Evolutionary conservation across 495 filamentous ascomycete genomes (phyloP).

Genomic region (Hypomontagnella submonticulosa): DNA sequence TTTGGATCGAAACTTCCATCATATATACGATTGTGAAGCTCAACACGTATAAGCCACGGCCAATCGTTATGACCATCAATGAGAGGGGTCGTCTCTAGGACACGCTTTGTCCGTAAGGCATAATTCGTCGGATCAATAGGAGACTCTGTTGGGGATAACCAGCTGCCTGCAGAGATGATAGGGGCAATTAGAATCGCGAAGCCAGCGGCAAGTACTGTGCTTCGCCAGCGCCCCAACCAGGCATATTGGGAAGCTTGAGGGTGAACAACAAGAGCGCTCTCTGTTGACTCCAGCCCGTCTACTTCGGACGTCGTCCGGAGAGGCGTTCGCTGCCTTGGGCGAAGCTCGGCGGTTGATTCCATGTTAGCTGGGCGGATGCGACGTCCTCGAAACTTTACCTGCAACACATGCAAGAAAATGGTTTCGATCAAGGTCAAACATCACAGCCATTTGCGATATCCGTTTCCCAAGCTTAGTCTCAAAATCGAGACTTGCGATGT

Average conservation of each 20-base stretch:
- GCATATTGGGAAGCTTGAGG: slow-evolving; percentile 12
- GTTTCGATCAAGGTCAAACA: no score
- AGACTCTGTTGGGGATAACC: slow-evolving; percentile 15
- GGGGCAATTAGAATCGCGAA: slow-evolving; percentile 32
- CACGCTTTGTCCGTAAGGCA: slow-evolving; percentile 29
- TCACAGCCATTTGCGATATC: neutral
- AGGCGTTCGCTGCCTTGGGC: neutral
- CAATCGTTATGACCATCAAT: slow-evolving; percentile 51
- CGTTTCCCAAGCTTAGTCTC: neutral
- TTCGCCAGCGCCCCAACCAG: slow-evolving; percentile 29
- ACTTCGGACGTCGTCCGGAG: neutral
- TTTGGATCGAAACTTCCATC: slow-evolving; percentile 43
- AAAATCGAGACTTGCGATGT: slow-evolving; percentile 23
- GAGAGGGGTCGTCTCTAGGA: slow-evolving; percentile 28
- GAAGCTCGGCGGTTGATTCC: slow-evolving; percentile 10
- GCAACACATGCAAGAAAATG: neutral
- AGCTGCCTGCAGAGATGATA: slow-evolving; percentile 24
- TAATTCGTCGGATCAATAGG: slow-evolving; percentile 32
- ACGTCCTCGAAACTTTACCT: neutral
- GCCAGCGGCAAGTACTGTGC: slow-evolving; percentile 25
- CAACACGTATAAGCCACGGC: slow-evolving; percentile 43
- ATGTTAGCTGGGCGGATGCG: slow-evolving; percentile 1
- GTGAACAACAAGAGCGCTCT: slow-evolving; percentile 21
- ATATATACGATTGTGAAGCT: slow-evolving; percentile 46
- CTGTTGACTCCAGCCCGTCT: neutral